Base-by-base conservation (phyloP, 2,329 filamentous ascomycete species). In the Falciphora oryzae region DNA sequence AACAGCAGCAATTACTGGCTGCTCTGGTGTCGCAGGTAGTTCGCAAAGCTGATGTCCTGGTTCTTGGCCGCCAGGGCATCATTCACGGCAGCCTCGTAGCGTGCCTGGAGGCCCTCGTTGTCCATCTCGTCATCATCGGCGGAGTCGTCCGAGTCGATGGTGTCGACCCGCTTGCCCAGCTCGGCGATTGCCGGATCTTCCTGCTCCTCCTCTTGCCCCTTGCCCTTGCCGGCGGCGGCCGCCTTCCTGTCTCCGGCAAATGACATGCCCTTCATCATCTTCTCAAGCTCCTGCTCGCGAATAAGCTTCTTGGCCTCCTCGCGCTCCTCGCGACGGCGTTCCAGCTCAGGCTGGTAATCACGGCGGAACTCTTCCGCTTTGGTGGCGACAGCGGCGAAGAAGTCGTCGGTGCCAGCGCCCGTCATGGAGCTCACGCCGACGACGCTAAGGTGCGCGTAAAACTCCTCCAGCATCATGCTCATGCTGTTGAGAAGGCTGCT, bases 401-500 rank as follows among this genome's bases (percentile, higher is more conserved):
- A 99, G 29, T 96, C 92, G 65, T 96, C 90, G 38, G 99, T 86
- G 4, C 95, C 96, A 0, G 91, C 89, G 28, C 95, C 95, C 0
- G 94, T 92, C 86, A 97, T 94, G 10, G 93, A 91, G 69, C 92
- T 96, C 16, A 99, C 96, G 0, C 90, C 93, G 0, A 99, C 94
- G 11, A 99, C 91, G 72, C 87, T 96, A 44, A 99, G 81, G 73
- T 98, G 93, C 56, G 92, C 89, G 77, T 99, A 99, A 73, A 99
- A 99, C 75, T 99, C 95, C 72, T 99, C 95, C 44, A 99, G 81
- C 84, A 99, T 92, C 67, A 98, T 81, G 73, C 92, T 97, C 95
- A 99, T 99, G 73, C 92, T 97, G 81, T 97, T 98, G 63, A 99
- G 83, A 64, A 98, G 79, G 69, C 91, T 96, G 64, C 91, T 90